A percentile compares a stretch with the other conserved stretches of the same genome.
Conservation (phyloP, 1,284 basidiomycete genomes). For the Ustilago nuda region DNA sequence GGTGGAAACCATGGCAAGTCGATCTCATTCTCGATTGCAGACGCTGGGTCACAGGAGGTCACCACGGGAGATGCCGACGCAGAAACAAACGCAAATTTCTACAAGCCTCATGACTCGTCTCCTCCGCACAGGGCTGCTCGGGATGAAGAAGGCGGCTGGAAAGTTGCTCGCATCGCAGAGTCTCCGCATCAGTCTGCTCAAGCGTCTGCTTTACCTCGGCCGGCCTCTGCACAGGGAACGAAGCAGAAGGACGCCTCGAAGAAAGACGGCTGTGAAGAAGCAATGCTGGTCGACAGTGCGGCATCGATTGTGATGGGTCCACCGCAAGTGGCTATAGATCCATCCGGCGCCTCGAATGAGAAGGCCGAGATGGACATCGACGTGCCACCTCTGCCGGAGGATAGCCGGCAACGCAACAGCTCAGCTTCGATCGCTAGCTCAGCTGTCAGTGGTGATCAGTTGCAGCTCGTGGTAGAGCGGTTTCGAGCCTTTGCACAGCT, state of each 20-base stretch:
- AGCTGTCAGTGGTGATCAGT: slow-evolving; percentile 31
- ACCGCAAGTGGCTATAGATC: not conserved
- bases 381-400: slow-evolving; percentile 8
- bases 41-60: slow-evolving; percentile 1
- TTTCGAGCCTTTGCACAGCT: slow-evolving; percentile 40
- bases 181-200: not conserved
- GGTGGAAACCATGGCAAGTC: slow-evolving; percentile 13
- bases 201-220: not conserved
- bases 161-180: slow-evolving; percentile 19
- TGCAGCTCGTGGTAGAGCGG: slow-evolving; percentile 31
- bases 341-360: not conserved
- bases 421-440: slow-evolving; percentile 18
- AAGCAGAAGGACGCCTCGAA: not conserved
- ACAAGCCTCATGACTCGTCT: slow-evolving; percentile 46
- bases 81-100: slow-evolving; percentile 31
- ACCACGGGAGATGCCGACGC: not conserved
- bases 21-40: not conserved
- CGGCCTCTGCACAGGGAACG: not conserved
- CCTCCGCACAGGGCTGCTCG: slow-evolving; percentile 33
- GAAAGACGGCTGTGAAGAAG: not conserved
- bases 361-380: slow-evolving; percentile 20
- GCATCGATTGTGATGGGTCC: slow-evolving; percentile 8
- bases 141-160: slow-evolving; percentile 45
- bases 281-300: not conserved
- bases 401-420: slow-evolving; percentile 22